Conservation (phyloP, 371 early-diverging fungal species). For the Actinomortierella wolfii region DNA sequence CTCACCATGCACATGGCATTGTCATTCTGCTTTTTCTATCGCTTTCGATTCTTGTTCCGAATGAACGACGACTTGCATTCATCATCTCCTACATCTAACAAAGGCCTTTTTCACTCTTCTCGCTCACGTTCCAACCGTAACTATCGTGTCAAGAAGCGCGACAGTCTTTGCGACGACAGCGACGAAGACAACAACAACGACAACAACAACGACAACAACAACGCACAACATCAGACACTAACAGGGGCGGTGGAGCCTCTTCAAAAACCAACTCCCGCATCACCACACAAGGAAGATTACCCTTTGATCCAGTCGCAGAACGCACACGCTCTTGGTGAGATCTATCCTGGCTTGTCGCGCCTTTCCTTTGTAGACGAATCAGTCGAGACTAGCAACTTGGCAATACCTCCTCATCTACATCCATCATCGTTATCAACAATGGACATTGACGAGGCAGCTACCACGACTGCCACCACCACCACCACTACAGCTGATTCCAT, state of each 20-base stretch:
- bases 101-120: too few species aligned
- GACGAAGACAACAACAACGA: background rate
- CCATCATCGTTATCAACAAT: too few species aligned
- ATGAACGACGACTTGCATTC: too few species aligned
- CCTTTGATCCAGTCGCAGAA: constrained; percentile 35
- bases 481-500: background rate
- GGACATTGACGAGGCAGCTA: background rate
- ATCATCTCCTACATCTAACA: too few species aligned
- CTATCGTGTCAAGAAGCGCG: constrained; percentile 22
- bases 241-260: too few species aligned
- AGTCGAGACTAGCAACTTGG: too few species aligned
- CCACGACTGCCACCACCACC: background rate
- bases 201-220: constrained; percentile 1
- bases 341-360: constrained; percentile 34
- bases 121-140: constrained; percentile 14
- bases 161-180: constrained; percentile 1
- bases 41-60: too few species aligned
- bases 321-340: constrained; percentile 33
- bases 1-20: too few species aligned
- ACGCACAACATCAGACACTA: background rate
- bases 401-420: too few species aligned
- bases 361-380: constrained; percentile 33
- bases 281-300: background rate
- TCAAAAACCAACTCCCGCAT: background rate
- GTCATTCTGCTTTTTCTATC: too few species aligned